A percentile compares a stretch with the other conserved stretches of the same genome.
These are phyloP conservation scores for Beta corolliflora DNA, from an alignment of 179 eudicot species.

Conservation along the genomic window DNA sequence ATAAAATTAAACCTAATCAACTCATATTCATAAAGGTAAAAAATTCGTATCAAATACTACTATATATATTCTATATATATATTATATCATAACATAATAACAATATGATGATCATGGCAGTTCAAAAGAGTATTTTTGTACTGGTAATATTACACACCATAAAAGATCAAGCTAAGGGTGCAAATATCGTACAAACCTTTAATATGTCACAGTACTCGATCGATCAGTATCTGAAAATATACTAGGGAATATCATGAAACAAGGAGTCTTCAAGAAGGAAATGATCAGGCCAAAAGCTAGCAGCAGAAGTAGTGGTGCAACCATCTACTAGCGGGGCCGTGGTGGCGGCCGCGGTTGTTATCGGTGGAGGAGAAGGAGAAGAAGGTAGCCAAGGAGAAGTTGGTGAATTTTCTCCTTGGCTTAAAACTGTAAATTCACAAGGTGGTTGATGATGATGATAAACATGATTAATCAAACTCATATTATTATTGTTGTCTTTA, in stretches of 20 bases:
- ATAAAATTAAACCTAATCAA: no score
- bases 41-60: no score
- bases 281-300: conserved; percentile 65
- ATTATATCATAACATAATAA: not conserved
- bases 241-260: conserved; percentile 55
- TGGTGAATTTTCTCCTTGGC: conserved; percentile 39
- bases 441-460: conserved; percentile 9
- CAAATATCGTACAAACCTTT: conserved; percentile 15
- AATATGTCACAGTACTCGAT: conserved; percentile 13
- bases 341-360: conserved; percentile 28
- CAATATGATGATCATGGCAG: conserved; percentile 3
- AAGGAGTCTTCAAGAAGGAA: conserved; percentile 63
- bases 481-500: conserved; percentile 21
- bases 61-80: no score
- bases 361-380: conserved; percentile 34
- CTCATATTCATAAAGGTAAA: no score
- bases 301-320: conserved; percentile 49
- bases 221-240: not conserved
- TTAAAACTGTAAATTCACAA: conserved; percentile 28
- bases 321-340: conserved; percentile 31
- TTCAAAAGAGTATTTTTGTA: conserved; percentile 7
- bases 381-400: conserved; percentile 50
- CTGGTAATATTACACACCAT: conserved; percentile 19
- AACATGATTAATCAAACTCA: conserved; percentile 8
- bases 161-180: not conserved